Evolutionary conservation across 805 yeast species (phyloP), one percentile per base, ranked within the genome.

Genomic region (Myxozyma mucilagina): DNA sequence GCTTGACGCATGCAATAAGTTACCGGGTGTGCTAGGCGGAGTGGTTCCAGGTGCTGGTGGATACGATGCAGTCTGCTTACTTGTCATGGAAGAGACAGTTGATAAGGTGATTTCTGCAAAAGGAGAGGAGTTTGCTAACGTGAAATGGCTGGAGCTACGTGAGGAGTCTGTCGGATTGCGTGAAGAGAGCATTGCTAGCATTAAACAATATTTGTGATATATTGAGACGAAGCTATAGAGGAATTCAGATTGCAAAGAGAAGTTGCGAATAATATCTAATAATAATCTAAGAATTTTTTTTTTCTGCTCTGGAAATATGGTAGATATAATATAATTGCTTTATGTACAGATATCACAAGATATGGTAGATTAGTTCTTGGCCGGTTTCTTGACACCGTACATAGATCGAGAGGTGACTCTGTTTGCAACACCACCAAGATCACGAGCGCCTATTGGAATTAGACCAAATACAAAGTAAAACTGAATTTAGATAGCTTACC

Each of bases 41-140:
- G 92, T 94, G 38, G 96, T 94, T 3, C 99, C 99, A 0, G 99
- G 99, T 1, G 99, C 99, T 0, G 99, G 99, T 32, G 99, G 99
- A 0, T 88, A 85, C 71, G 99, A 94, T 76, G 99, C 99, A 0
- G 83, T 94, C 18, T 83, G 96, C 58, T 69, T 93, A 32, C 73
- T 94, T 32, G 86, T 87, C 1, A 78, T 82, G 1, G 66, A 66
- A 20, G 55, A 45, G 6, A 44, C 60, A 8, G 64, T 59, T 20
- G 63, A 52, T 11, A 24, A 14, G 7, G 48, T 61, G 16, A 44
- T n/a, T 3, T 11, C 31, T 11, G 42, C 47, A 11, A 41, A 38
- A 8, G 48, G 32, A 3, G 47, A 47, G 3, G 48, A 5, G 24
- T 75, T 77, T 41, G 42, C 59, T 24, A 69, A 69, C n/a, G 82